Conservation (phyloP, 257 asterid species). For the Salvia miltiorrhiza region DNA sequence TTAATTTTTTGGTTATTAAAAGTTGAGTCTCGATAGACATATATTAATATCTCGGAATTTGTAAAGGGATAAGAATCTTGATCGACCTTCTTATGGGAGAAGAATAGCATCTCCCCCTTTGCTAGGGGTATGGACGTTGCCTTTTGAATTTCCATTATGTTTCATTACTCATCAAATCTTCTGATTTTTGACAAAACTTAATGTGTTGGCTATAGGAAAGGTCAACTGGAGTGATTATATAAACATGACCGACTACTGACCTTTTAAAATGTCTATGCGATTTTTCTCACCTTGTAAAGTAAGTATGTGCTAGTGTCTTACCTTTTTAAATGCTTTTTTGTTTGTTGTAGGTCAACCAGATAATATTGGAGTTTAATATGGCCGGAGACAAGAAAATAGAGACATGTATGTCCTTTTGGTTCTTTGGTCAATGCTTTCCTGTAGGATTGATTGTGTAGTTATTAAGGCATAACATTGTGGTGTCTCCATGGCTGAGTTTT, state of each 20-base stretch:
- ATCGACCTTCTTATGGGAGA: slow-evolving; percentile 15
- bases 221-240: neutral
- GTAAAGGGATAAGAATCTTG: slow-evolving; percentile 23
- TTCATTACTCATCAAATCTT: neutral
- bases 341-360: slow-evolving; percentile 30
- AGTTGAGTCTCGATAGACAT: neutral
- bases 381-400: slow-evolving; percentile 53
- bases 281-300: slow-evolving; percentile 3
- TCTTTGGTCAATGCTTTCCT: slow-evolving; percentile 3
- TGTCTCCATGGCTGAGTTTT: neutral
- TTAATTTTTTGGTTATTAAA: neutral
- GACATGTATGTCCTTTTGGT: slow-evolving; percentile 36
- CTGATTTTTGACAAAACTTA: slow-evolving; percentile 7
- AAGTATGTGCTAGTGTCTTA: neutral
- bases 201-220: slow-evolving; percentile 5
- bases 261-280: neutral
- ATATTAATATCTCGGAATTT: slow-evolving; percentile 5
- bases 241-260: neutral
- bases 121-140: slow-evolving; percentile 19
- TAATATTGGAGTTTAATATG: slow-evolving; percentile 42
- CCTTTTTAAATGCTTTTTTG: neutral
- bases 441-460: neutral
- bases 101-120: slow-evolving; percentile 32
- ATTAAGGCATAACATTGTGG: neutral
- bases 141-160: neutral